Evolutionary conservation across 106 monocot genomes (phyloP), one percentile per base, ranked within the genome.

Genomic region (Alisma plantagoaquatica): DNA sequence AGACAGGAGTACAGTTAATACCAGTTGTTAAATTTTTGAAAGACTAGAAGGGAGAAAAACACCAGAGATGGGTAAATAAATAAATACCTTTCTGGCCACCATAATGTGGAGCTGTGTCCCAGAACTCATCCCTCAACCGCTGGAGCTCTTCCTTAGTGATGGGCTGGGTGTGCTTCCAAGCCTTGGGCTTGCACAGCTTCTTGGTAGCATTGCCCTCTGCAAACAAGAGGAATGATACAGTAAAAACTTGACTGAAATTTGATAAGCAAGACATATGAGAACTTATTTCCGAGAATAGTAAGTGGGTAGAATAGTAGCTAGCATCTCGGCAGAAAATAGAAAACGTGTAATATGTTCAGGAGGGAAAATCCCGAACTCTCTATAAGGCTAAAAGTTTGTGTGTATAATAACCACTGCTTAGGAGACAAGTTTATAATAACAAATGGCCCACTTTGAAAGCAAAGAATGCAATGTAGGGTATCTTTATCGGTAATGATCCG

Each of bases 81-180:
- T 29, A 17, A 49, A 12, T 27, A 89, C 89, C 89, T 83, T 77
- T 83, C 45, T 53, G 75, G 10, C 89, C 89, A 64, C 89, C 89
- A 76, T 89, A 89, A 27, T 79, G 83, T 54, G 83, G 83, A 29
- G 83, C 73, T 22, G 89, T 83, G 41, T 89, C 89, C 89, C 89
- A 89, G 27, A 89, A 89, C 29, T 89, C 82, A 30, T 83, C 89
- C 16, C 83, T 73, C 89, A 89, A 73, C 61, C 64, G 73, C 49
- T 26, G 69, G n/a, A 89, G 79, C 47, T 89, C 63, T 49, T 59
- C 21, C 67, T 23, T 67, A 12, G 79, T 89, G 73, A 89, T 75
- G 25, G 83, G 66, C 2, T 82, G 72, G 23, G 55, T 49, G 60
- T 89, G 79, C 74, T 83, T 79, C 89, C 89, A 89, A 30, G 76